phyloP scores from a whole-genome alignment of 345 rosid species.

The Brassica napus region Da-Ae NC_063435.1:16172501-16173000 shows the following conservation, averaged over 20 bases:
- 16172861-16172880: constrained; percentile 25
- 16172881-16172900: constrained; percentile 5
- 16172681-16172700: neutral
- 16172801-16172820: neutral
- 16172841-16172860: constrained; percentile 19
- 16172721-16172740: constrained; percentile 3
- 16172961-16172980: constrained; percentile 26
- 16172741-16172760: constrained; percentile 5
- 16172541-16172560: neutral
- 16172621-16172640: neutral
- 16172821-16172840: neutral
- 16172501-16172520: neutral
- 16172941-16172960: constrained; percentile 29
- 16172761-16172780: constrained; percentile 2
- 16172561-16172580: neutral
- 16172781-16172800: neutral
- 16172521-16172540: constrained; percentile 1
- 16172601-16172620: neutral
- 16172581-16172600: neutral
- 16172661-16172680: constrained; percentile 3
- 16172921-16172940: constrained; percentile 31
- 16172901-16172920: constrained; percentile 18
- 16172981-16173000: neutral
- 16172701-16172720: constrained; percentile 1
- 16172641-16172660: constrained; percentile 3